Evolutionary conservation across 2,329 filamentous ascomycete genomes (phyloP).

Genomic region (Clonostachys rosea): DNA sequence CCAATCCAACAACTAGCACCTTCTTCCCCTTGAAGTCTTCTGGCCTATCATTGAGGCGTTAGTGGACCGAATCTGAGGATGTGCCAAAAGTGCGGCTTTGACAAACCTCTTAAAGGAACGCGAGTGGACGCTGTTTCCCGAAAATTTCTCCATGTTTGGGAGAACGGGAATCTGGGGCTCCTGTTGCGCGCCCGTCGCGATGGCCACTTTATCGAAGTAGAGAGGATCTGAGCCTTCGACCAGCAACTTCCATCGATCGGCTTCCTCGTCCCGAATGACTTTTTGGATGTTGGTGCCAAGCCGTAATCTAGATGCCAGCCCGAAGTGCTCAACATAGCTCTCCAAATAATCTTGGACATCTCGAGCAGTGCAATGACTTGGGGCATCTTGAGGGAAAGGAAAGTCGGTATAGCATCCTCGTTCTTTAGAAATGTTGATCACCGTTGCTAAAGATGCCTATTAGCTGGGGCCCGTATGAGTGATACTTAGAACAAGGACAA

Average conservation of each 20-base stretch:
- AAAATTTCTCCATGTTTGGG: constrained; percentile 10
- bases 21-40: constrained; percentile 29
- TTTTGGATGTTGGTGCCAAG: constrained; percentile 13
- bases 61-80: background rate
- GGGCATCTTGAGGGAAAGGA: constrained; percentile 18
- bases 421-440: constrained; percentile 15
- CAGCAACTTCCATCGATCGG: constrained; percentile 17
- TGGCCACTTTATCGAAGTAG: constrained; percentile 28
- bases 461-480: background rate
- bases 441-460: constrained; percentile 12
- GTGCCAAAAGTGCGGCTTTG: background rate
- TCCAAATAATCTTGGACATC: constrained; percentile 13
- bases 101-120: constrained; percentile 2
- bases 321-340: constrained; percentile 25
- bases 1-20: constrained; percentile 36
- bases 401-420: constrained; percentile 28
- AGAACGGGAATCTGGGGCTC: constrained; percentile 25
- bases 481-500: background rate
- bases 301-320: constrained; percentile 13
- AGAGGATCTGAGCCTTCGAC: constrained; percentile 10
- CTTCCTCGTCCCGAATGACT: constrained; percentile 2
- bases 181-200: constrained; percentile 25
- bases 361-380: constrained; percentile 10
- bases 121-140: background rate
- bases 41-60: constrained; percentile 4